Evolutionary conservation across 106 monocot genomes (phyloP).

Genomic region (Dioscorea alata): DNA sequence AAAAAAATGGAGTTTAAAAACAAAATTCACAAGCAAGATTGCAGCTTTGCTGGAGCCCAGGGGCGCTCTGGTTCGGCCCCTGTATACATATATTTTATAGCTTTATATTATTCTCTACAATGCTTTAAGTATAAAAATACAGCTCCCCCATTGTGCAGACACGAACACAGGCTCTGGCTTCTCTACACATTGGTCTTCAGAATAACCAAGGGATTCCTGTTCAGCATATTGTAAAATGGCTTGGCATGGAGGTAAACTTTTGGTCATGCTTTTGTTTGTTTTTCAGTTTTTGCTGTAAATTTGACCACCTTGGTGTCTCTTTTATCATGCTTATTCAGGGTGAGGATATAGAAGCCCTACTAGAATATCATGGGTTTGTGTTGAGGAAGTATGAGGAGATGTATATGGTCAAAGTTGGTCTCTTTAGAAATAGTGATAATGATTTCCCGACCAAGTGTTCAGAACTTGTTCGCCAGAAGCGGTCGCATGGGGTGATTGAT

Average conservation of each 20-base stretch:
- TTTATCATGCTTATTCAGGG: constrained; percentile 34
- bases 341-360: constrained; percentile 70
- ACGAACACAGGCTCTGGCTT: constrained; percentile 82
- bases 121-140: background rate
- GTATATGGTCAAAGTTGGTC: constrained; percentile 91
- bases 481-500: constrained; percentile 50
- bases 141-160: constrained; percentile 33
- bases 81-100: no score
- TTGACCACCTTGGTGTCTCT: background rate
- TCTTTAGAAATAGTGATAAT: constrained; percentile 58
- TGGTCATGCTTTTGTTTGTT: constrained; percentile 4
- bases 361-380: constrained; percentile 75
- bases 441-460: constrained; percentile 70
- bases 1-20: no score
- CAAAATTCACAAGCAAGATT: no score
- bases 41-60: no score
- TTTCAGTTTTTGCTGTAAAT: background rate
- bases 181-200: constrained; percentile 80
- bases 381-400: constrained; percentile 61
- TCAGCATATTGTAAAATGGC: constrained; percentile 61
- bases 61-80: no score
- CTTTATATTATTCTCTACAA: background rate
- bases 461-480: constrained; percentile 65
- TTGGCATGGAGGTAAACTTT: constrained; percentile 77
- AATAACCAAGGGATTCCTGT: constrained; percentile 94